phyloP scores from a whole-genome alignment of 192 early-diverging fungal genomes.

The Chytriomyces sp. region DNA sequence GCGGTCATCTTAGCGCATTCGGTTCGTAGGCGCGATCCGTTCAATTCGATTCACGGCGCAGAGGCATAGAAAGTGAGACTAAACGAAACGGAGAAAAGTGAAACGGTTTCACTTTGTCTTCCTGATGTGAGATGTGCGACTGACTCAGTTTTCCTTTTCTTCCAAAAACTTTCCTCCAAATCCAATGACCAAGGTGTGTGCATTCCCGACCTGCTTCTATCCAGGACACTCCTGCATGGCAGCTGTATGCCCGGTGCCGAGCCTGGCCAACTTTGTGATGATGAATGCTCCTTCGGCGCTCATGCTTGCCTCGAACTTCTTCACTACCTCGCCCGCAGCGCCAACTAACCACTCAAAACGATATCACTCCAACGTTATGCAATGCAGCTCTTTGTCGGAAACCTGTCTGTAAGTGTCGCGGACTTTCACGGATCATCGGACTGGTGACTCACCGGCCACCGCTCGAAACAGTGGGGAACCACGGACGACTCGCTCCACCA shows the following conservation, averaged over 20 bases:
- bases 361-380: background rate
- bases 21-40: background rate
- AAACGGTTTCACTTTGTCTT: background rate
- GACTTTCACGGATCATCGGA: background rate
- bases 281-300: background rate
- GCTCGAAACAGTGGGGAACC: slow-evolving; percentile 63
- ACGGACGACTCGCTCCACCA: slow-evolving; percentile 60
- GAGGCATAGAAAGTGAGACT: no score
- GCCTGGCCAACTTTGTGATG: background rate
- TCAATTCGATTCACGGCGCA: background rate
- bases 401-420: slow-evolving; percentile 28
- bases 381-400: slow-evolving; percentile 31
- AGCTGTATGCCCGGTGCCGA: no score
- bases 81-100: no score
- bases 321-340: background rate
- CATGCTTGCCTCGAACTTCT: background rate
- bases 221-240: background rate
- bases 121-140: background rate
- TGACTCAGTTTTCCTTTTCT: background rate
- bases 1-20: slow-evolving; percentile 2
- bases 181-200: background rate
- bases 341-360: background rate
- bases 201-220: background rate
- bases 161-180: background rate
- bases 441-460: background rate